Conservation (phyloP, 2,329 filamentous ascomycete species). For the Plenodomus tracheiphilus region DNA sequence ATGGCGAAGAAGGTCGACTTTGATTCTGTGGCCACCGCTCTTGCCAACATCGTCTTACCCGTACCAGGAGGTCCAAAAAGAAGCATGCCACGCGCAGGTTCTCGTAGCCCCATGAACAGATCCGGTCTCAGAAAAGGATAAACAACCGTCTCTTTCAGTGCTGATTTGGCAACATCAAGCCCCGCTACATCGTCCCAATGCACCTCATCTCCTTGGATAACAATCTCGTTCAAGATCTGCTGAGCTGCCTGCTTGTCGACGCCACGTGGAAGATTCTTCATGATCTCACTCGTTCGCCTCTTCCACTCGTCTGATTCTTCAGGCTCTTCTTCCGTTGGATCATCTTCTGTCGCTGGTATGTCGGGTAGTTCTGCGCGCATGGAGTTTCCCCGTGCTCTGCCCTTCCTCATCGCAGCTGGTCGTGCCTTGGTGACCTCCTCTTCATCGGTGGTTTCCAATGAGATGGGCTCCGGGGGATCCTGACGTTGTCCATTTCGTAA, state of each 20-base stretch:
- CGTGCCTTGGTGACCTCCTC: constrained; percentile 21
- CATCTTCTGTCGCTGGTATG: constrained; percentile 36
- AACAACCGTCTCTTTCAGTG: constrained; percentile 92
- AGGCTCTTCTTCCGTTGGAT: constrained; percentile 22
- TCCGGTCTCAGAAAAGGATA: constrained; percentile 96
- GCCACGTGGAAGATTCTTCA: constrained; percentile 79
- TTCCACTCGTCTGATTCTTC: constrained; percentile 44
- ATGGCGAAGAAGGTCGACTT: constrained; percentile 97
- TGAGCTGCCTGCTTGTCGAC: constrained; percentile 82
- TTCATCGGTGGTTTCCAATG: constrained; percentile 26
- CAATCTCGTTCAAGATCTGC: constrained; percentile 94
- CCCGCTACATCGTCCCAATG: constrained; percentile 94
- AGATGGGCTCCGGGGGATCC: constrained; percentile 20
- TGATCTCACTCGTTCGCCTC: constrained; percentile 48
- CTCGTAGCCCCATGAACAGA: constrained; percentile 90
- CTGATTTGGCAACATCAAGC: constrained; percentile 84
- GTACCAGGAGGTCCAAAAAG: constrained; percentile 97
- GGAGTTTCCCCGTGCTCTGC: constrained; percentile 32
- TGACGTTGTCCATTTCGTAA: constrained; percentile 21
- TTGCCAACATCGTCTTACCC: constrained; percentile 96
- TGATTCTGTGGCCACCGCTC: constrained; percentile 92
- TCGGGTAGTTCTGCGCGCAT: constrained; percentile 37
- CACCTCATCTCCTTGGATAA: constrained; percentile 91
- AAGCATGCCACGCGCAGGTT: constrained; percentile 92
- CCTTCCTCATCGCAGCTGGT: constrained; percentile 30